A percentile compares a stretch with the other conserved stretches of the same genome.
phyloP scores from a whole-genome alignment of 2,329 filamentous ascomycete genomes.

The Parascedosporium putredinis region DNA sequence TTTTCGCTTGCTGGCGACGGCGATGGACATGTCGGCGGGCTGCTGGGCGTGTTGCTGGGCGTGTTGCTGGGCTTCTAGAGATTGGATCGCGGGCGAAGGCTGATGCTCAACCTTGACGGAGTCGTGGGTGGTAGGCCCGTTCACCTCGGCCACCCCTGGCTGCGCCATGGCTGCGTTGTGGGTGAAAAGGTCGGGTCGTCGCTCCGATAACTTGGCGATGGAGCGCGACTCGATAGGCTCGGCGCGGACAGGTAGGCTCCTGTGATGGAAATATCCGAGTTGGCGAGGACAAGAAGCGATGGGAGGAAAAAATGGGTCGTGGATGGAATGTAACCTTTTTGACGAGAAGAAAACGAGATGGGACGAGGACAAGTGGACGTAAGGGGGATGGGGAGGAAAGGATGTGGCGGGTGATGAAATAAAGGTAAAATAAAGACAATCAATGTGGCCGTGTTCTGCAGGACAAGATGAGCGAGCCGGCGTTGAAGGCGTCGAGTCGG shows the following conservation, averaged over 20 bases:
- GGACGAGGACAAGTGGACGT: not conserved
- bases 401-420: not conserved
- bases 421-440: not conserved
- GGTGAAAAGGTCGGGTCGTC: conserved; percentile 12
- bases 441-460: not conserved
- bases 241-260: not conserved
- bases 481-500: not conserved
- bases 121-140: conserved; percentile 30
- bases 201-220: conserved; percentile 13
- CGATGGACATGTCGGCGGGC: conserved; percentile 10
- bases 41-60: conserved; percentile 1
- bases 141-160: conserved; percentile 26
- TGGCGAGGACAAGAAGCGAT: not conserved
- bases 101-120: conserved; percentile 12
- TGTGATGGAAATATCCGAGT: not conserved
- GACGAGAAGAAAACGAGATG: too few relatives aligned
- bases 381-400: not conserved
- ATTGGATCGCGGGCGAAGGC: conserved; percentile 10
- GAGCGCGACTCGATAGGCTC: conserved; percentile 14
- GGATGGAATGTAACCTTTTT: not conserved
- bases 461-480: not conserved
- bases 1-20: conserved; percentile 44
- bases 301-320: not conserved
- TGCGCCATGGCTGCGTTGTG: conserved; percentile 28
- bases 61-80: not conserved